A percentile compares a stretch with the other conserved stretches of the same genome.
Evolutionary conservation across 208 protist species (phyloP).

Genomic region (Trichomonas vaginalis): DNA sequence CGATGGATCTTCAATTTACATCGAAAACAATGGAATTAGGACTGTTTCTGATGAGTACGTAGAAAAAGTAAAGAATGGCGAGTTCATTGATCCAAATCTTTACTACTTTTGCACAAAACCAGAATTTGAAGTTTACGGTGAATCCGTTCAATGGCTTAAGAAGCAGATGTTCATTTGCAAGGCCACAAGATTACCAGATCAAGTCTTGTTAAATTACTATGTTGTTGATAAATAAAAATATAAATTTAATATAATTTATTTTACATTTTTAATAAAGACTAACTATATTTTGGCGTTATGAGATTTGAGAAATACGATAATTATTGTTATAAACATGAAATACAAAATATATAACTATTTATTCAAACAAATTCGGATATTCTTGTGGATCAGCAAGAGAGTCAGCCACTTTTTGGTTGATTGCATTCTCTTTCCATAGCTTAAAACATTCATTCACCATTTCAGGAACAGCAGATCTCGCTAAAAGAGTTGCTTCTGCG

Average conservation of each 20-base stretch:
- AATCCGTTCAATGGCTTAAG: not conserved
- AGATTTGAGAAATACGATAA: too few relatives aligned
- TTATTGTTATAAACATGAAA: too few relatives aligned
- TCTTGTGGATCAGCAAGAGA: not conserved
- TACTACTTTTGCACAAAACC: not conserved
- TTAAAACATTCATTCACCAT: not conserved
- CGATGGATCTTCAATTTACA: not conserved
- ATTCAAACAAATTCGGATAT: constrained; percentile 11
- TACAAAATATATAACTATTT: not conserved
- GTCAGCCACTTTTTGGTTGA: not conserved
- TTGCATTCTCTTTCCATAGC: not conserved
- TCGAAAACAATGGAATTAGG: not conserved
- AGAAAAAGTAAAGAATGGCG: not conserved
- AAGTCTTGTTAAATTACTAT: not conserved
- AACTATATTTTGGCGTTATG: too few relatives aligned
- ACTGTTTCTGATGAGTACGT: not conserved
- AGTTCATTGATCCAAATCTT: not conserved
- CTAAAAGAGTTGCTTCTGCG: not conserved
- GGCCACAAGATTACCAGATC: not conserved
- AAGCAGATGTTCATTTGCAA: not conserved
- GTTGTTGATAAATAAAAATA: not conserved
- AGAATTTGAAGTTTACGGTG: not conserved
- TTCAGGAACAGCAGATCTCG: not conserved
- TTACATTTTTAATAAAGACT: too few relatives aligned
- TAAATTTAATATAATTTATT: too few relatives aligned